These are phyloP conservation scores for Penicillium sp. DNA, from an alignment of 2,329 filamentous ascomycete species.

Conservation along the genomic window DNA sequence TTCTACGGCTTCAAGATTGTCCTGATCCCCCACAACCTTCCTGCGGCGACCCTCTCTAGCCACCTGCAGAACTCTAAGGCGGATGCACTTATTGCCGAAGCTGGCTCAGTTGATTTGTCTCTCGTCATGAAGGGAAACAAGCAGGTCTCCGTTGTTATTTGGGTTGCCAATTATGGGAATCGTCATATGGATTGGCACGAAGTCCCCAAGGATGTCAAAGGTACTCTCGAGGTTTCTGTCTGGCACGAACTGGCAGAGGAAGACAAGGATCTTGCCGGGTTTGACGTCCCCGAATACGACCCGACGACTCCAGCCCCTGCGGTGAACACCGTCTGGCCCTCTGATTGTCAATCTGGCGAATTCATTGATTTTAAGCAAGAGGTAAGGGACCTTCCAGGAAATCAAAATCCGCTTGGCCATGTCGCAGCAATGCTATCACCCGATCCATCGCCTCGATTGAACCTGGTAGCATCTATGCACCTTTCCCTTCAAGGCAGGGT, in stretches of 20 bases:
- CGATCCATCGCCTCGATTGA: not conserved
- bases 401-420: not conserved
- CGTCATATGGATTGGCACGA: conserved; percentile 95
- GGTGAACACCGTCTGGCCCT: conserved; percentile 45
- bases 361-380: conserved; percentile 79
- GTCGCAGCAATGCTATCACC: not conserved
- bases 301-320: conserved; percentile 52
- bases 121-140: conserved; percentile 68
- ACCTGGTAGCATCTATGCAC: not conserved
- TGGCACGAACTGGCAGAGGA: conserved; percentile 90
- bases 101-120: conserved; percentile 83
- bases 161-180: conserved; percentile 90
- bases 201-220: conserved; percentile 73
- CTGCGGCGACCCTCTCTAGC: conserved; percentile 67
- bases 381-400: conserved; percentile 40
- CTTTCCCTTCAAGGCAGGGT: too few relatives aligned
- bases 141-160: conserved; percentile 75
- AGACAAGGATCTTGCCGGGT: conserved; percentile 58
- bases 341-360: conserved; percentile 56
- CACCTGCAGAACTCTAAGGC: conserved; percentile 73
- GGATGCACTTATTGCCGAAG: conserved; percentile 80
- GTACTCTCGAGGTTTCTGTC: conserved; percentile 77
- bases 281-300: conserved; percentile 65
- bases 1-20: conserved; percentile 88
- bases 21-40: conserved; percentile 78